phyloP scores from a whole-genome alignment of 2,329 filamentous ascomycete species.

The Trichoderma gracile region DNA sequence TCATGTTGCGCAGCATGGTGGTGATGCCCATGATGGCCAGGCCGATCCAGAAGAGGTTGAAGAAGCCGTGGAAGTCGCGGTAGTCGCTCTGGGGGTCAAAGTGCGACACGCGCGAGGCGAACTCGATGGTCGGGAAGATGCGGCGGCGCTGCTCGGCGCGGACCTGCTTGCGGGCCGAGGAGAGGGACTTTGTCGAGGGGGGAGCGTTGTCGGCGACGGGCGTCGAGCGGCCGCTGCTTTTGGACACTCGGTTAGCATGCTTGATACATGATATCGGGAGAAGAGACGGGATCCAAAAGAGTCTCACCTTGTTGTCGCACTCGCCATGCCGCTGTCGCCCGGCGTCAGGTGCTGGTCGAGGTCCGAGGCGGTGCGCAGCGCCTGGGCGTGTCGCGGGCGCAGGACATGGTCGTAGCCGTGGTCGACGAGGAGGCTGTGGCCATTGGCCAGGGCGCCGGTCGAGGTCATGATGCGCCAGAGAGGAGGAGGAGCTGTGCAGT shows the following conservation, averaged over 20 bases:
- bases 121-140: conserved; percentile 91
- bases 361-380: conserved; percentile 44
- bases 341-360: conserved; percentile 37
- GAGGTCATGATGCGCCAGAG: conserved; percentile 26
- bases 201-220: conserved; percentile 86
- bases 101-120: conserved; percentile 86
- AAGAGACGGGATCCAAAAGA: background rate
- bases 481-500: conserved; percentile 24
- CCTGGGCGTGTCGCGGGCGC: conserved; percentile 50
- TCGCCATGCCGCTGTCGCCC: conserved; percentile 40
- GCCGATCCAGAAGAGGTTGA: conserved; percentile 96
- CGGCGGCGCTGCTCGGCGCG: conserved; percentile 79
- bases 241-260: background rate
- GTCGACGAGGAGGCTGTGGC: conserved; percentile 28
- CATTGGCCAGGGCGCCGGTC: conserved; percentile 34
- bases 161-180: conserved; percentile 78
- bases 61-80: conserved; percentile 94
- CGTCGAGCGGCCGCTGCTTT: conserved; percentile 72
- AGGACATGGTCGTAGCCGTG: conserved; percentile 45
- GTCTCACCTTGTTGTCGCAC: conserved; percentile 49
- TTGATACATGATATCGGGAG: background rate
- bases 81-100: conserved; percentile 93
- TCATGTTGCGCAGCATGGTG: conserved; percentile 87
- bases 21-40: conserved; percentile 96
- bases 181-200: conserved; percentile 86